Percentiles rank a stretch among this genome's conserved stretches.
These are phyloP conservation scores for Calocybe indica DNA, from an alignment of 768 basidiomycete species.

Conservation along the genomic window DNA sequence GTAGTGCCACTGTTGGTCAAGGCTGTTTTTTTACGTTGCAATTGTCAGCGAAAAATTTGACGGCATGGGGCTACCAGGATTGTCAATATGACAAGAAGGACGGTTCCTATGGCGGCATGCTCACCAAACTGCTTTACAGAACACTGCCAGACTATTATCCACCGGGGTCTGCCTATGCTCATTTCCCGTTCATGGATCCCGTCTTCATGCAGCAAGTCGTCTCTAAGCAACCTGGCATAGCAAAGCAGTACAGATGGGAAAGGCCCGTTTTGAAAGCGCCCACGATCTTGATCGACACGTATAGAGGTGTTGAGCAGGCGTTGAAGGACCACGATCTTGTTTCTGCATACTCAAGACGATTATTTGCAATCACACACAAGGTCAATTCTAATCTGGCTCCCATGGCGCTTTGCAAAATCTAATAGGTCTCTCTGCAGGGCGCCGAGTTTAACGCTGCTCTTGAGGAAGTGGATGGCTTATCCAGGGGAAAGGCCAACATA, in stretches of 20 bases:
- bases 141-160: constrained; percentile 68
- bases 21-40: not conserved
- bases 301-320: constrained; percentile 27
- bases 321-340: constrained; percentile 24
- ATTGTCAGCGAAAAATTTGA: constrained; percentile 59
- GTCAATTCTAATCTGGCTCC: no score
- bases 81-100: constrained; percentile 58
- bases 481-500: constrained; percentile 3
- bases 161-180: constrained; percentile 58
- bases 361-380: constrained; percentile 5
- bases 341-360: constrained; percentile 25
- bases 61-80: constrained; percentile 75
- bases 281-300: constrained; percentile 22
- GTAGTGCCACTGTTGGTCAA: not conserved
- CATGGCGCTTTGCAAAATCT: no score
- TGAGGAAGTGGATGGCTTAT: not conserved
- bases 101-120: constrained; percentile 71
- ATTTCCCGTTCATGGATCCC: constrained; percentile 79
- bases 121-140: constrained; percentile 68
- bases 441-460: not conserved
- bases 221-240: constrained; percentile 19
- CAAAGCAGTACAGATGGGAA: constrained; percentile 52
- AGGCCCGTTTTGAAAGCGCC: constrained; percentile 31
- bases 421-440: not conserved
- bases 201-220: constrained; percentile 36